A percentile compares a stretch with the other conserved stretches of the same genome.
phyloP scores from a whole-genome alignment of 495 filamentous ascomycete genomes.

The Hypoxylon cercidicola region DNA sequence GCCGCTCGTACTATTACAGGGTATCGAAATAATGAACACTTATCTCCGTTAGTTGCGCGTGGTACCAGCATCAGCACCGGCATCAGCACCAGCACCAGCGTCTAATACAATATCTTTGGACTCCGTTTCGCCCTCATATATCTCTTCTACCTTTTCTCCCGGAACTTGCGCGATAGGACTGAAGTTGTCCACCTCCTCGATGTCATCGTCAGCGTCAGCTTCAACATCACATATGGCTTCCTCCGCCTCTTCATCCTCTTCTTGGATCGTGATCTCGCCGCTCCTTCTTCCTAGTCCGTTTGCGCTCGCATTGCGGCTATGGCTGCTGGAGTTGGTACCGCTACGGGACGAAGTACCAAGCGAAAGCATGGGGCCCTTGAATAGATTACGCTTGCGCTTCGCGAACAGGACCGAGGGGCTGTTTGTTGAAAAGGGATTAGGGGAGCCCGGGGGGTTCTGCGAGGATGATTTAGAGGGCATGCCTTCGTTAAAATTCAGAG shows the following conservation, averaged over 20 bases:
- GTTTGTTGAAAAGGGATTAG: slow-evolving; percentile 57
- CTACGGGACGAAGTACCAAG: slow-evolving; percentile 53
- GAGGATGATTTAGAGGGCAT: slow-evolving; percentile 48
- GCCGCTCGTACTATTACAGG: slow-evolving; percentile 19
- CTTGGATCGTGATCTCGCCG: slow-evolving; percentile 81
- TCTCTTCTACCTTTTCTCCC: slow-evolving; percentile 65
- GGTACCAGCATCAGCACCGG: neutral
- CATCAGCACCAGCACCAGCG: neutral
- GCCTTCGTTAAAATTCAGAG: slow-evolving; percentile 64
- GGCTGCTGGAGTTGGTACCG: slow-evolving; percentile 50
- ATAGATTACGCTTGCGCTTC: slow-evolving; percentile 85
- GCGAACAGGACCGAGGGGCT: slow-evolving; percentile 82
- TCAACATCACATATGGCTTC: slow-evolving; percentile 44
- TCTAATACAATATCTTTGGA: slow-evolving; percentile 1
- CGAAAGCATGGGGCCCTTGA: slow-evolving; percentile 83
- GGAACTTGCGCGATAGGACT: slow-evolving; percentile 59
- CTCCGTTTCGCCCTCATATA: slow-evolving; percentile 59
- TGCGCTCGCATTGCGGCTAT: slow-evolving; percentile 64
- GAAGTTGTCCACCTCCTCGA: slow-evolving; percentile 78
- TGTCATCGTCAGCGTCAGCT: slow-evolving; percentile 53
- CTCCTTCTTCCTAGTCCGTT: slow-evolving; percentile 63
- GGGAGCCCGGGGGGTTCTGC: slow-evolving; percentile 52
- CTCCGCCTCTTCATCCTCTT: slow-evolving; percentile 79
- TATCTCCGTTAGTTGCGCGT: slow-evolving; percentile 4
- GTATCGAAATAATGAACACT: slow-evolving; percentile 24